A percentile compares a stretch with the other conserved stretches of the same genome.
phyloP scores from a whole-genome alignment of 176 grass and related monocot species.

The Triticum dicoccoides region DNA sequence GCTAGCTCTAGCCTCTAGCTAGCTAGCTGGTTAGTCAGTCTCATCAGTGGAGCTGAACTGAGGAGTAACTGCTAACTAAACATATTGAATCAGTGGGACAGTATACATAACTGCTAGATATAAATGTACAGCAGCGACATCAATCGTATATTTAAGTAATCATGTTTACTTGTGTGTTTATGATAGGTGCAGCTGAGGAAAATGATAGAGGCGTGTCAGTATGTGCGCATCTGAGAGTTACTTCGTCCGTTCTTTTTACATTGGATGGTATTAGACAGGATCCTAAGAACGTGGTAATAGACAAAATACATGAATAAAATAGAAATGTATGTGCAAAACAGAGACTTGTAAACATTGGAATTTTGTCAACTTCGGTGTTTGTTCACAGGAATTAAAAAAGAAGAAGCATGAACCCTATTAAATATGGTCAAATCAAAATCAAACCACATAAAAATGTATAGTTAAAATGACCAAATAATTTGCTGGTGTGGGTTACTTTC shows the following conservation, averaged over 20 bases:
- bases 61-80: constrained; percentile 24
- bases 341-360: no score
- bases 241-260: not conserved
- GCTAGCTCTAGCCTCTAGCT: not conserved
- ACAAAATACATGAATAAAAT: no score
- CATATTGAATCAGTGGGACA: not conserved
- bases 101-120: constrained; percentile 10
- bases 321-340: no score
- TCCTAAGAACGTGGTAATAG: no score
- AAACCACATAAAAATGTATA: no score
- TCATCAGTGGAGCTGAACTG: constrained; percentile 2
- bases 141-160: constrained; percentile 10
- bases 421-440: no score
- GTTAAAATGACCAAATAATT: not conserved
- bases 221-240: not conserved
- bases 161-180: not conserved
- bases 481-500: not conserved
- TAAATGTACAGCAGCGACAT: constrained; percentile 19
- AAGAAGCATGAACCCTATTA: no score
- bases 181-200: not conserved
- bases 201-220: not conserved
- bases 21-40: not conserved
- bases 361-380: no score
- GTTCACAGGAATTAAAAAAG: no score
- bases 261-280: no score